Conservation (phyloP, 164 flowering plant genomes). For the Litsea cubeba region DNA sequence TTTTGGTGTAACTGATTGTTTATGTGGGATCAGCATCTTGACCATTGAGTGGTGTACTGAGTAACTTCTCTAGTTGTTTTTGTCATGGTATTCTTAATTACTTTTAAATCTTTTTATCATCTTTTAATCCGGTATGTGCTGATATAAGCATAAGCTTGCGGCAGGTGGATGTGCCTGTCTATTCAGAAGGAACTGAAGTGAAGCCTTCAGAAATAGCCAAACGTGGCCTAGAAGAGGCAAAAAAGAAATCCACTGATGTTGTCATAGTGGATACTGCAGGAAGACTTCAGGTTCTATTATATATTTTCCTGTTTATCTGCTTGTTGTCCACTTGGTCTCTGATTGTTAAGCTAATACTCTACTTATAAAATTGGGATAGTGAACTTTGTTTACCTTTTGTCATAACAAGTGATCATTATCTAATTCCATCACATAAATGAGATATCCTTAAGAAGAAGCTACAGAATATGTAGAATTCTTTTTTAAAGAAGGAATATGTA, state of each 20-base stretch:
- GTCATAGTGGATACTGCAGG: constrained; percentile 98
- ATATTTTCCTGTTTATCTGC: constrained; percentile 5
- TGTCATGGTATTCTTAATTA: not conserved
- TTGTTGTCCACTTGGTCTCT: not conserved
- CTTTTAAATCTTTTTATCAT: not conserved
- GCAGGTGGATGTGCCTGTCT: constrained; percentile 93
- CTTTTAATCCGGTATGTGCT: constrained; percentile 1
- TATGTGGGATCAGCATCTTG: not conserved
- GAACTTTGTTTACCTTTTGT: too few relatives aligned
- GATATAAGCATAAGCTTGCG: constrained; percentile 24
- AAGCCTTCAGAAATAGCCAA: constrained; percentile 90
- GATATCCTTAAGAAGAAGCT: too few relatives aligned
- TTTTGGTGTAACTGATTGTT: not conserved
- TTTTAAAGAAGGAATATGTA: too few relatives aligned
- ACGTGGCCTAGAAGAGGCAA: constrained; percentile 81
- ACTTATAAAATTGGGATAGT: too few relatives aligned
- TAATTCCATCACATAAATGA: too few relatives aligned
- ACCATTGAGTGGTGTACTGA: not conserved
- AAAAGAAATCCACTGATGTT: constrained; percentile 72
- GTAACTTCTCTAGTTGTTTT: too few relatives aligned
- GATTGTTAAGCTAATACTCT: not conserved
- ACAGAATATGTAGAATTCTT: too few relatives aligned
- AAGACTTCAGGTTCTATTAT: constrained; percentile 75
- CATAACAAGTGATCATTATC: too few relatives aligned
- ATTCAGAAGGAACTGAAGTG: constrained; percentile 78